Percentiles rank a stretch among this genome's conserved stretches.
Conservation (phyloP, 306 rosid species). For the Dalbergia cochinchinensis region DNA sequence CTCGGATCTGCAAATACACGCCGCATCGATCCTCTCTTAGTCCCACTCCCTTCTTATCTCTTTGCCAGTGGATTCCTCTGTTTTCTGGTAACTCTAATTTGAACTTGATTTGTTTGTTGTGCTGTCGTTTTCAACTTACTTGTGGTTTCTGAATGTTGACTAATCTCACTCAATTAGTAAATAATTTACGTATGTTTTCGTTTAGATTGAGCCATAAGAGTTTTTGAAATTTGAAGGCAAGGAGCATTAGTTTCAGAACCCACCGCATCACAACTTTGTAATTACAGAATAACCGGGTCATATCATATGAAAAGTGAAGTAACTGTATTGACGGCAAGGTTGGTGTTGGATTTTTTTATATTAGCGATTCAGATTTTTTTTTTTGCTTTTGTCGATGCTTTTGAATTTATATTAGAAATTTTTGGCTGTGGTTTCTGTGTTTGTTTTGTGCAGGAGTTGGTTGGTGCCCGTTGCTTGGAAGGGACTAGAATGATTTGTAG, state of each 20-base stretch:
- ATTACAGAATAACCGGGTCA: not conserved
- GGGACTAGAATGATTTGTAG: constrained; percentile 73
- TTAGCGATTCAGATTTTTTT: not conserved
- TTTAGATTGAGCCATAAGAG: not conserved
- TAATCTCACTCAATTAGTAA: not conserved
- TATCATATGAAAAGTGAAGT: not conserved
- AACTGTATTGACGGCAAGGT: not conserved
- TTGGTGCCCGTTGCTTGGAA: constrained; percentile 46
- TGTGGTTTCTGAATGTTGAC: not conserved
- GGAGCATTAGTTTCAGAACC: not conserved
- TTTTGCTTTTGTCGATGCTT: not conserved
- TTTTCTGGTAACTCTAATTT: constrained; percentile 3
- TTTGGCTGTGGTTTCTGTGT: constrained; percentile 21
- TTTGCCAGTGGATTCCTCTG: not conserved
- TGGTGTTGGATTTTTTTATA: not conserved
- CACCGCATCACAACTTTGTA: not conserved
- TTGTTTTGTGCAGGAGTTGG: constrained; percentile 45
- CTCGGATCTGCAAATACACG: constrained; percentile 56
- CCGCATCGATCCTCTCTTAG: constrained; percentile 31
- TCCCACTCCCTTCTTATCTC: constrained; percentile 8
- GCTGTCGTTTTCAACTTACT: not conserved
- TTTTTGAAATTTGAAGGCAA: not conserved
- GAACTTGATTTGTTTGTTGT: constrained; percentile 10
- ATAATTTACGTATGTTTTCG: not conserved
- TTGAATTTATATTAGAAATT: not conserved